Conservation (phyloP, 73 alveolate species). For the Stentor coeruleus region DNA sequence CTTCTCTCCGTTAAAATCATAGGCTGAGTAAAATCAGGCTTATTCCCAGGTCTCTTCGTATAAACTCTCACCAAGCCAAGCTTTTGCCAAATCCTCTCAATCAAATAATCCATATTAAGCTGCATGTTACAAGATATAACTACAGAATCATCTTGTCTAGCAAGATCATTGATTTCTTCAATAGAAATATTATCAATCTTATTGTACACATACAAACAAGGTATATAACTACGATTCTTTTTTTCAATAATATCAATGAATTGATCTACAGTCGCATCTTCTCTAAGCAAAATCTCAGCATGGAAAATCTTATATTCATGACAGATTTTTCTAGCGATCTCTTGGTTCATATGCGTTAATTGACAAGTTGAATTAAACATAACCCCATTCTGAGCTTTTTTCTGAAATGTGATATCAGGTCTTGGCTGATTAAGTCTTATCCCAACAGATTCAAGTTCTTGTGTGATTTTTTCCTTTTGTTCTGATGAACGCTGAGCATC, state of each 20-base stretch:
- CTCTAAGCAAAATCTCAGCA: conserved; percentile 93
- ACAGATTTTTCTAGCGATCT: conserved; percentile 87
- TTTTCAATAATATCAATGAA: conserved; percentile 97
- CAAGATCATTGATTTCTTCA: conserved; percentile 96
- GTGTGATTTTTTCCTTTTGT: conserved; percentile 88
- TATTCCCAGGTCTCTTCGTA: conserved; percentile 94
- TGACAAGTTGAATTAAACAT: conserved; percentile 85
- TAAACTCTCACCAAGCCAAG: conserved; percentile 94
- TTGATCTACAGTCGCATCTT: conserved; percentile 96
- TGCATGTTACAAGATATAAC: conserved; percentile 86
- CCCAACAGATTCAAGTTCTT: conserved; percentile 98
- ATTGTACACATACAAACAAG: conserved; percentile 94
- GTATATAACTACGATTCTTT: conserved; percentile 88
- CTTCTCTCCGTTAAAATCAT: conserved; percentile 87
- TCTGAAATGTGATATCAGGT: conserved; percentile 90
- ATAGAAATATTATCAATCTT: conserved; percentile 95
- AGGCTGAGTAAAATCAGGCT: conserved; percentile 96
- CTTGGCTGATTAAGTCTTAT: conserved; percentile 92
- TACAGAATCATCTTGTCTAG: conserved; percentile 77
- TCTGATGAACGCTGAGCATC: conserved; percentile 99
- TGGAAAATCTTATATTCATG: conserved; percentile 93
- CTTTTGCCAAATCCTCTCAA: conserved; percentile 96
- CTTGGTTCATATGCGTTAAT: conserved; percentile 90
- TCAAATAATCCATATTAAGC: conserved; percentile 80
- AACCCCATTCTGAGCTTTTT: conserved; percentile 81